Percentiles rank a stretch among this genome's conserved stretches.
These are phyloP conservation scores for Ambispora gerdemannii DNA, from an alignment of 192 early-diverging fungal species.

Conservation along the genomic window DNA sequence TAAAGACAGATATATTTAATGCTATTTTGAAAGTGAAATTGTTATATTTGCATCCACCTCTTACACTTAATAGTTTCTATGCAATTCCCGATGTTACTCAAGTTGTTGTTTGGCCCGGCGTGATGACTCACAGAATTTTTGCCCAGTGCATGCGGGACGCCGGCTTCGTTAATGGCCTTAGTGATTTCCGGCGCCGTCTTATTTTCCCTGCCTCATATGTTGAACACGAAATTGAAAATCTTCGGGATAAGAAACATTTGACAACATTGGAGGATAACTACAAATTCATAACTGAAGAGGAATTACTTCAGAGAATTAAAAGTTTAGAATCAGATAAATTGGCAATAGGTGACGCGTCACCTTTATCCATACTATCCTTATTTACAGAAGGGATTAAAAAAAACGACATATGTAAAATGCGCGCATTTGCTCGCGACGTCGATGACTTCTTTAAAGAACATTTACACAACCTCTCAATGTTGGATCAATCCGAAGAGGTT, in stretches of 20 bases:
- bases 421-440: background rate
- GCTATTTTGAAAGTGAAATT: background rate
- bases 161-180: background rate
- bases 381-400: background rate
- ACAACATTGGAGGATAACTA: background rate
- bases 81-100: background rate
- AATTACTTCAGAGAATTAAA: background rate
- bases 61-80: background rate
- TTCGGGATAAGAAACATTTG: background rate
- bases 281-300: background rate
- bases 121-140: background rate
- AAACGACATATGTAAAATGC: background rate
- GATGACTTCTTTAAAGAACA: background rate
- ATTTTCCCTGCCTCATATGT: background rate
- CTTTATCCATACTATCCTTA: background rate
- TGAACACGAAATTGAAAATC: constrained; percentile 1
- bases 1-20: background rate
- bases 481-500: background rate
- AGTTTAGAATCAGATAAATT: background rate
- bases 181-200: background rate
- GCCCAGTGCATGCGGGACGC: no score
- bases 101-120: background rate
- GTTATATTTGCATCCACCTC: background rate
- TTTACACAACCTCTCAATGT: background rate
- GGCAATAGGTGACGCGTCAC: background rate